Conservation (phyloP, 306 rosid genomes). For the Malus orientalis region DNA sequence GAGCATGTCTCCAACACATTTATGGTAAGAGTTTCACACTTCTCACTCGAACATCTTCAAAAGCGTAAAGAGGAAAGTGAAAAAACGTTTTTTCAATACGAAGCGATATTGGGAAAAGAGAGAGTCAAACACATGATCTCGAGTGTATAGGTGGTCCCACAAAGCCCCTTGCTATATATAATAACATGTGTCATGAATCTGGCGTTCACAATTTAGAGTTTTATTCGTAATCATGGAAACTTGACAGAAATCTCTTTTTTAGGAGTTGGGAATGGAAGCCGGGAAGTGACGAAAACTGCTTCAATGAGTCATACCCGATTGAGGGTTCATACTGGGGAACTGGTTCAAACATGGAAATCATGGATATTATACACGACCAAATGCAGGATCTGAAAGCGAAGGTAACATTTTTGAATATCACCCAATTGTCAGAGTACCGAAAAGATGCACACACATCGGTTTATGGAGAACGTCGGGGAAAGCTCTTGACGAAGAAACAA, state of each 20-base stretch:
- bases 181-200: too few relatives aligned
- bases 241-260: background rate
- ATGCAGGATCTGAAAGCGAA: conserved; percentile 37
- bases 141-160: too few relatives aligned
- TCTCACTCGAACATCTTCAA: background rate
- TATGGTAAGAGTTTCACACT: conserved; percentile 55
- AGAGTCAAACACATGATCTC: too few relatives aligned
- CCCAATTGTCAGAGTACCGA: conserved; percentile 75
- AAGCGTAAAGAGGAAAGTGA: background rate
- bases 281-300: conserved; percentile 71
- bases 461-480: conserved; percentile 72
- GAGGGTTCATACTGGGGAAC: conserved; percentile 74
- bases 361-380: conserved; percentile 40
- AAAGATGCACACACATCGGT: conserved; percentile 80
- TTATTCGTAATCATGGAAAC: background rate
- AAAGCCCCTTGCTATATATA: too few relatives aligned
- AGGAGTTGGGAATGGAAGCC: conserved; percentile 97
- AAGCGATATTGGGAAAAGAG: too few relatives aligned
- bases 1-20: conserved; percentile 94
- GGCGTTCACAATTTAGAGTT: too few relatives aligned
- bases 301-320: conserved; percentile 60
- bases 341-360: conserved; percentile 78
- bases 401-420: conserved; percentile 65
- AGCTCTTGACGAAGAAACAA: conserved; percentile 71
- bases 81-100: too few relatives aligned